A percentile compares a stretch with the other conserved stretches of the same genome.
These are phyloP conservation scores for Funneliformis geosporum DNA, from an alignment of 192 early-diverging fungal genomes.

Conservation along the genomic window DNA sequence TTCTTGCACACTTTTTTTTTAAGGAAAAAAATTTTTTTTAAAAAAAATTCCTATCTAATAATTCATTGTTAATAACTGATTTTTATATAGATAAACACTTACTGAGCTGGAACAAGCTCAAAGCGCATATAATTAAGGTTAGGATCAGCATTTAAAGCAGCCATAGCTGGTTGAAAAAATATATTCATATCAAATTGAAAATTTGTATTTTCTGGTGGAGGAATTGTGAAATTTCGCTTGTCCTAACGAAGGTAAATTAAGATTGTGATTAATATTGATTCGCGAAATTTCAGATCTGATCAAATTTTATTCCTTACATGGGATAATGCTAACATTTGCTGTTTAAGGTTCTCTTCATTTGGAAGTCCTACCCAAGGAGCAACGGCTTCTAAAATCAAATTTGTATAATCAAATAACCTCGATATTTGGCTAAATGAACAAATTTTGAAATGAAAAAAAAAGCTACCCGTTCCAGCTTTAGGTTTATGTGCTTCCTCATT, in stretches of 20 bases:
- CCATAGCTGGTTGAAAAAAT: slow-evolving; percentile 57
- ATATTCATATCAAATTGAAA: slow-evolving; percentile 64
- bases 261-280: neutral
- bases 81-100: slow-evolving; percentile 23
- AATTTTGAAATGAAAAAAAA: neutral
- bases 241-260: slow-evolving; percentile 43
- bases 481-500: slow-evolving; percentile 42
- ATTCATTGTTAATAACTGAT: neutral
- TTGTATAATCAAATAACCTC: neutral
- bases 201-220: slow-evolving; percentile 60
- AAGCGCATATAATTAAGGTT: slow-evolving; percentile 65
- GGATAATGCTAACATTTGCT: slow-evolving; percentile 50
- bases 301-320: slow-evolving; percentile 38
- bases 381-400: slow-evolving; percentile 42
- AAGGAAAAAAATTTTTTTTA: neutral
- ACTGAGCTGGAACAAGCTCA: slow-evolving; percentile 63
- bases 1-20: slow-evolving; percentile 54
- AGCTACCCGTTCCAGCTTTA: slow-evolving; percentile 44
- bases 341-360: slow-evolving; percentile 54
- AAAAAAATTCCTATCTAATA: neutral
- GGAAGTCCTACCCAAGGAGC: slow-evolving; percentile 56
- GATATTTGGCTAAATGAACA: neutral
- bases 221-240: slow-evolving; percentile 61
- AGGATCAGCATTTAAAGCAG: slow-evolving; percentile 57
- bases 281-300: neutral